Evolutionary conservation across 2,329 filamentous ascomycete genomes (phyloP), one percentile per base, ranked within the genome.

Genomic region (Hortaea werneckii): DNA sequence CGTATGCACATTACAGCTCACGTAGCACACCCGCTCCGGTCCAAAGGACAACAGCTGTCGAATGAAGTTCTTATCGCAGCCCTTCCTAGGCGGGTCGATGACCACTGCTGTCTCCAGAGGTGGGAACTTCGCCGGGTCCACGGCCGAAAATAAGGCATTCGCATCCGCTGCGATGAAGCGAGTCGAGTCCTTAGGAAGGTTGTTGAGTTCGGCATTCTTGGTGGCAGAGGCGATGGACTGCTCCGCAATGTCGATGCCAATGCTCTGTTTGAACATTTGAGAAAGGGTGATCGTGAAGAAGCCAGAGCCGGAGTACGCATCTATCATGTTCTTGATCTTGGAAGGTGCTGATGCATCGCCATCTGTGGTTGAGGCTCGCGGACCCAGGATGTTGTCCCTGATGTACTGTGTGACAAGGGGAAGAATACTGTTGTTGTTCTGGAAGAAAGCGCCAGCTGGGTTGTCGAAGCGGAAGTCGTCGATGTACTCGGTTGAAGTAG

Each of bases 371-470:
- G 45, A 29, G 55, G 37, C 20, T 46, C 42, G 28, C 46, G 27
- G 80, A 82, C 43, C 46, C 1, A 89, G 73, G 59, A 90, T 85
- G 65, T 84, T 78, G 34, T 84, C 75, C 51, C 87, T 85, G 63
- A 96, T 86, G 71, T 94, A 95, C 54, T 80, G 76, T 10, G 88
- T 94, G 67, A 96, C 94, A 11, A 73, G 69, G 29, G 86, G 80
- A 26, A 98, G 82, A 67, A 98, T 96, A 45, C 88, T 94, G 73
- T 96, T 96, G 77, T 98, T 98, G 75, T 98, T 98, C 64, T 98
- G 92, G 78, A 98, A 98, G 72, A 98, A 98, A 43, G 87, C 81
- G 49, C 89, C 89, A 8, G 92, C 92, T 2, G 85, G 87, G 70
- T 94, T 96, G 64, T 82, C 82, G 70, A 98, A 95, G 60, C 82